Evolutionary conservation across 2,329 filamentous ascomycete species (phyloP), one percentile per base, ranked within the genome.

Genomic region (Eurotiales sp.): DNA sequence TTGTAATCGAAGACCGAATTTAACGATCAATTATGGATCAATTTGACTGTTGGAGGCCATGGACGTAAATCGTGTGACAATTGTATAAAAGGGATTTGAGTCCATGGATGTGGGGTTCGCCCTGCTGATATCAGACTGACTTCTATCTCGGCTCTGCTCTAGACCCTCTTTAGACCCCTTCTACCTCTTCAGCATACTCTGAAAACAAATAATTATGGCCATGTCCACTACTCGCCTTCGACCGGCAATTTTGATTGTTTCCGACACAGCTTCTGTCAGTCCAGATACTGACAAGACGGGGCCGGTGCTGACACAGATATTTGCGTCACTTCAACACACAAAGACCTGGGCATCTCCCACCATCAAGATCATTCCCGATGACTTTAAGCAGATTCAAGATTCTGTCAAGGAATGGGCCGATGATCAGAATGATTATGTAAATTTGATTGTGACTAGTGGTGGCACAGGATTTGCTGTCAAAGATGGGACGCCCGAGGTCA

Each of bases 391-490:
- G 17, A 96, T 99, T 51, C 89, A 95, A 64, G 77, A 77, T 14
- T 78, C 83, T 46, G 79, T 99, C 46, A 82, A 76, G 54, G 64
- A 74, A 10, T 96, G 89, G 88, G 77, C 87, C 0, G 90, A 96
- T 68, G 61, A 64, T n/a, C 71, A 77, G 10, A 37, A 46, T 44
- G 69, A 79, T 4, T 77, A 78, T 43, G 68, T 76, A 3, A 92
- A 96, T 69, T 72, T 97, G 52, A 81, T 99, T 54, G 70, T 96
- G 42, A 92, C 90, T 0, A 96, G 90, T 6, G 93, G 93, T 19
- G 93, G 93, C 2, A 99, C 93, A 1, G 93, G 93, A 0, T 99
- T 99, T 69, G 87, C 93, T 7, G 77, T 84, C 10, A 82, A 86
- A 50, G 93, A 99, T 73, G 77, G 81, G 37, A 99, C 93, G 0